Base-by-base conservation (phyloP, 306 rosid species). In the Lupinus albus region DNA sequence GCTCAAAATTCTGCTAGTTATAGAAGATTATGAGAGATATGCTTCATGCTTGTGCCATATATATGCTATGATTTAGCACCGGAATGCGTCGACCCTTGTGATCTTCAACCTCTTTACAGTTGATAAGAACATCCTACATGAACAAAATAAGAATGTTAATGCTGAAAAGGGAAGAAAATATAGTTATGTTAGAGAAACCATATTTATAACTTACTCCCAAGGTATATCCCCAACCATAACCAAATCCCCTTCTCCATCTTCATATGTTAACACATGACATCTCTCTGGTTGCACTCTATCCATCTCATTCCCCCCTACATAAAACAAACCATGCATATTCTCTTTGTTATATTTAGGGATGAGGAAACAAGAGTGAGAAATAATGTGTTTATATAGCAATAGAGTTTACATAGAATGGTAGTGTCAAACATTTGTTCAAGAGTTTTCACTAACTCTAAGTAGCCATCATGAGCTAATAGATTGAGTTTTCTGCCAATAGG, bases 181-280 rank as follows among this genome's bases (percentile, higher is more conserved):
- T 12, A 20, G 3, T 13, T 0, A 1, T 7, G 15, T n/a, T n/a
- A 44, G 67, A 17, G 32, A 54, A 63, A 14, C 16, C 11, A 11
- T 1, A 45, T 18, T 53, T 17, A 25, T 25, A 73, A 80, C 92
- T 84, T 73, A 84, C 96, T 86, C 92, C 92, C 95, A 88, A 4
- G 95, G 95, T 4, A 88, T 91, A 56, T 88, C 95, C 1, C 95
- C 91, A 18, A 89, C 92, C 86, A 86, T 89, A 61, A 86, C 48
- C 88, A 86, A 83, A 61, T 89, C 96, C 15, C 96, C 96, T 75
- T 89, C 96, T 58, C 88, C 92, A 71, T 89, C 96, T 69, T 86
- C 96, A 53, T 89, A 89, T 9, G 96, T 89, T 41, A 89, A 59
- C 35, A 89, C 92, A 53, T 84, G 96, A 56, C 84, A 82, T 44